Conservation (phyloP, 768 basidiomycete species). For the Podaxis sp. region DNA sequence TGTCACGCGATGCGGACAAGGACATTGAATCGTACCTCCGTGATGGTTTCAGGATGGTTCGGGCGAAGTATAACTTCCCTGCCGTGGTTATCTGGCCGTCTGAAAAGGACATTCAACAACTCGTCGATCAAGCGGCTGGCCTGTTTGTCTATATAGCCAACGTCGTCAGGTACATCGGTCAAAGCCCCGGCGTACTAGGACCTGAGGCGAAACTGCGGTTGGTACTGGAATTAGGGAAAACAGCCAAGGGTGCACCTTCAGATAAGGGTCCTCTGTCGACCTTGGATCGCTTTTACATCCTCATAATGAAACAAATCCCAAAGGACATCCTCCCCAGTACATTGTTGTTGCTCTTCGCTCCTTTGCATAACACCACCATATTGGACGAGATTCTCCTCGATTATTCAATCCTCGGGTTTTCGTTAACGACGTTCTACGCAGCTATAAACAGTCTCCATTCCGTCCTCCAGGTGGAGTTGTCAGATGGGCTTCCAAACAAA, state of each 20-base stretch:
- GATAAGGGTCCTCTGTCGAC: neutral
- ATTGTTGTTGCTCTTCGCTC: neutral
- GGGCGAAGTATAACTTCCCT: neutral
- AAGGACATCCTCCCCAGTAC: neutral
- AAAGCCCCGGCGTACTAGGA: neutral
- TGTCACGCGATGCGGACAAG: conserved; percentile 11
- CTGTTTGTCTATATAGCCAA: neutral
- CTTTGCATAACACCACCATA: too few relatives aligned
- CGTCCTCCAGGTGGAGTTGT: neutral
- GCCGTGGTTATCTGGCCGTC: neutral
- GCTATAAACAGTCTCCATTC: neutral
- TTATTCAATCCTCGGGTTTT: neutral
- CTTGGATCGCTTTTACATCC: neutral
- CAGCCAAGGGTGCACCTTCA: neutral
- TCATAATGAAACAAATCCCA: neutral
- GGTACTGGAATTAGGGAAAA: too few relatives aligned
- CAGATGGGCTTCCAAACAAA: neutral
- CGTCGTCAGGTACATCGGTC: neutral
- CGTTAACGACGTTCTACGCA: neutral
- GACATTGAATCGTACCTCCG: conserved; percentile 21
- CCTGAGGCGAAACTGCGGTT: neutral
- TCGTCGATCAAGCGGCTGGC: neutral
- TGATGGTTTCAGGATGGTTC: conserved; percentile 14
- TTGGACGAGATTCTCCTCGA: neutral
- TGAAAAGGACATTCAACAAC: neutral